These are phyloP conservation scores for Alternaria conjuncta DNA, from an alignment of 2,329 filamentous ascomycete species.

Conservation along the genomic window DNA sequence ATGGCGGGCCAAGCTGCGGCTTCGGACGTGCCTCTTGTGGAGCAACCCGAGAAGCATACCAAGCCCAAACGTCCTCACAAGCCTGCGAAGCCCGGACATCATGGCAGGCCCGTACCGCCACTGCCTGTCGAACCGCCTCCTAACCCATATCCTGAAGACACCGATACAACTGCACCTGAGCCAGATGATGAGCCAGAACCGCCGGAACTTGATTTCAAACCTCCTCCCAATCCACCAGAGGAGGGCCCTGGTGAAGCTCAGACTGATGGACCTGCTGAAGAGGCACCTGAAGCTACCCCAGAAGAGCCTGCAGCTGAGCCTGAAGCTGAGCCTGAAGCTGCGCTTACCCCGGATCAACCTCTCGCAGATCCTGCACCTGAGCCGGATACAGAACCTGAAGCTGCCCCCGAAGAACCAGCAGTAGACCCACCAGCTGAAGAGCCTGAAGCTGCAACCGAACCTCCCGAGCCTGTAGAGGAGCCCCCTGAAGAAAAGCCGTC, in stretches of 20 bases:
- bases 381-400: neutral
- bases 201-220: neutral
- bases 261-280: conserved; percentile 8
- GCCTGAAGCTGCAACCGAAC: neutral
- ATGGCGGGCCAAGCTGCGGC: neutral
- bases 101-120: neutral
- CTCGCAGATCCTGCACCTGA: neutral
- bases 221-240: neutral
- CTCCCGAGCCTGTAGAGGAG: neutral
- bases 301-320: conserved; percentile 8
- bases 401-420: neutral
- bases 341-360: neutral
- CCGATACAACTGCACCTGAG: neutral
- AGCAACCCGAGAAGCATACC: neutral
- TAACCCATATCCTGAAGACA: neutral
- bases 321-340: neutral
- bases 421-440: neutral
- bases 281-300: conserved; percentile 2
- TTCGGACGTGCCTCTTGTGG: neutral
- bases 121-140: neutral
- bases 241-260: neutral
- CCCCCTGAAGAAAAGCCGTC: neutral
- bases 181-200: neutral
- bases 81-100: neutral
- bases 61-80: neutral